Evolutionary conservation across 208 protist species (phyloP).

Genomic region (Trichomonas vaginalis): DNA sequence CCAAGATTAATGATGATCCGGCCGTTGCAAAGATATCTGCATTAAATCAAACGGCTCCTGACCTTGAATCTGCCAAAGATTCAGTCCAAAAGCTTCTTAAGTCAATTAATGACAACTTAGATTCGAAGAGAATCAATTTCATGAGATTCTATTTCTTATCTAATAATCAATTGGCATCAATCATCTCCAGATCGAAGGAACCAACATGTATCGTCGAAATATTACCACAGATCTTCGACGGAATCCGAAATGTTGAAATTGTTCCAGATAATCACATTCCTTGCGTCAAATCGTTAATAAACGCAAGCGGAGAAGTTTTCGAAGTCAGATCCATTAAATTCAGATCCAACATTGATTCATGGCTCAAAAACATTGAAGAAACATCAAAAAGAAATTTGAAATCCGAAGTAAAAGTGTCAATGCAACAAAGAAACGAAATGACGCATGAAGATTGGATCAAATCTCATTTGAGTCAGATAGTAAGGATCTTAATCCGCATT

Average conservation of each 20-base stretch:
- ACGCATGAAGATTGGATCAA: conserved; percentile 64
- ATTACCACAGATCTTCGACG: conserved; percentile 44
- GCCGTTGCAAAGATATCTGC: neutral
- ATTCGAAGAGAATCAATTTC: conserved; percentile 43
- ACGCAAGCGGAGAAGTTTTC: conserved; percentile 74
- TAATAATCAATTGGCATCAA: conserved; percentile 76
- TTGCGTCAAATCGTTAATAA: conserved; percentile 54
- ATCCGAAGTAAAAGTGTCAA: neutral
- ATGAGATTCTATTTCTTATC: conserved; percentile 53
- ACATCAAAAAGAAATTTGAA: neutral
- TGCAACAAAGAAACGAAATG: conserved; percentile 30
- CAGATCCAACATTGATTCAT: conserved; percentile 74
- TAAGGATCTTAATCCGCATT: conserved; percentile 68
- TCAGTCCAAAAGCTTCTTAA: conserved; percentile 82
- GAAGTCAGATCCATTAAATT: conserved; percentile 66
- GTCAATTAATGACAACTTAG: conserved; percentile 72
- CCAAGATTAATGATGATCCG: neutral
- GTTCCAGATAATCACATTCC: conserved; percentile 18
- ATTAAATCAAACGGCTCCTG: neutral
- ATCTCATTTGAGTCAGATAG: conserved; percentile 65
- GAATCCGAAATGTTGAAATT: conserved; percentile 20
- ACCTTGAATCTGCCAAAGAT: conserved; percentile 35
- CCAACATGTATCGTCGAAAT: conserved; percentile 40
- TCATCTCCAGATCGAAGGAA: conserved; percentile 60
- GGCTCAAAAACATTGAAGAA: conserved; percentile 75